phyloP scores from a whole-genome alignment of 2,329 filamentous ascomycete species.

The Paecilomyces sp. region DNA sequence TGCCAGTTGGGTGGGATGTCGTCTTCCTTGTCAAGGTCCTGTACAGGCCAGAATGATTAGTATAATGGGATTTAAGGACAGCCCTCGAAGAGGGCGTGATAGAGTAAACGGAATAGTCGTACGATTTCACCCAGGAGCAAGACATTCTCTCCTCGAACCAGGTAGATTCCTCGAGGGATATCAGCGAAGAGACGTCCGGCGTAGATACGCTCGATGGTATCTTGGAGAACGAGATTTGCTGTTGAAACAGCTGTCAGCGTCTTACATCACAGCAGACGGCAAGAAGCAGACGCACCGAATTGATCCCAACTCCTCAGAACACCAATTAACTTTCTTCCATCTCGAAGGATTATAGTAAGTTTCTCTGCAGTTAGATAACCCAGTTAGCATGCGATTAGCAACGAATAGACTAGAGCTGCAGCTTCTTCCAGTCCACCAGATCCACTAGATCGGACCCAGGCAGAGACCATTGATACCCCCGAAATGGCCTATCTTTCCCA shows the following conservation, averaged over 20 bases:
- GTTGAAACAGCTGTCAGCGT: conserved; percentile 4
- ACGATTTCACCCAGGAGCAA: conserved; percentile 85
- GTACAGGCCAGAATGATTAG: conserved; percentile 4
- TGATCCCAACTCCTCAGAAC: conserved; percentile 96
- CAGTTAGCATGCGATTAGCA: conserved; percentile 1
- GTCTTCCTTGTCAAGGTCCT: conserved; percentile 92
- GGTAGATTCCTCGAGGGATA: conserved; percentile 75
- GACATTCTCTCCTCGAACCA: conserved; percentile 96
- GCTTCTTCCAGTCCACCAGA: neutral
- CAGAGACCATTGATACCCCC: neutral
- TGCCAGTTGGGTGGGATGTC: conserved; percentile 65
- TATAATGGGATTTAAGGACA: neutral
- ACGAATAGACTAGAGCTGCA: neutral
- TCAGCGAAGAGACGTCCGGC: conserved; percentile 71
- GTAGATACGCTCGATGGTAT: conserved; percentile 84
- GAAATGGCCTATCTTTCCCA: neutral
- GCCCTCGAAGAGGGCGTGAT: neutral
- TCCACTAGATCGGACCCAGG: neutral
- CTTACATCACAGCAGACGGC: neutral
- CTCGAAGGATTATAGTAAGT: conserved; percentile 81
- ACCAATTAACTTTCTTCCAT: conserved; percentile 89
- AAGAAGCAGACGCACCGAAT: conserved; percentile 60
- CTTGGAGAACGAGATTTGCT: conserved; percentile 94
- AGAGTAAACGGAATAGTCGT: conserved; percentile 14
- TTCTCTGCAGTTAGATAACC: conserved; percentile 61